Conservation (phyloP, 2,329 filamentous ascomycete genomes). For the Fusarium cicatricum region DNA sequence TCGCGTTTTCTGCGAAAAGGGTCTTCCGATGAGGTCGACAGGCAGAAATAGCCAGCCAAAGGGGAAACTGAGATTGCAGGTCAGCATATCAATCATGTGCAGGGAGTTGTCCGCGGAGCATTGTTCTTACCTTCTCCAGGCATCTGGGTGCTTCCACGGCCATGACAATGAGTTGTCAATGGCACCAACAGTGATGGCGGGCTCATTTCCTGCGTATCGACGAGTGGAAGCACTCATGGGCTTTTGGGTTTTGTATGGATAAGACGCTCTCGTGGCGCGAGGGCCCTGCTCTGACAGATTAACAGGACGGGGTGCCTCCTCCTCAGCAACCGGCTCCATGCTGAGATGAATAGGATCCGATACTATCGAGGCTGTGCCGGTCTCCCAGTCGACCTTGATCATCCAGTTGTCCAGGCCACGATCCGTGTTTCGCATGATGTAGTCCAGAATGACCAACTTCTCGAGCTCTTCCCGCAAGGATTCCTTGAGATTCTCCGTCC, state of each 20-base stretch:
- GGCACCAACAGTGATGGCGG: conserved; percentile 81
- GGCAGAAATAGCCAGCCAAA: conserved; percentile 99
- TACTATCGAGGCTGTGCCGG: conserved; percentile 82
- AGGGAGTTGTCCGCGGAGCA: neutral
- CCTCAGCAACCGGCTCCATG: conserved; percentile 58
- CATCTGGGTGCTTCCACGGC: conserved; percentile 99
- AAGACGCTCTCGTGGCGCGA: conserved; percentile 55
- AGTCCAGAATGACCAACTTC: conserved; percentile 96
- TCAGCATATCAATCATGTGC: conserved; percentile 1
- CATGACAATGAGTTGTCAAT: conserved; percentile 98
- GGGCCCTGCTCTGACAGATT: conserved; percentile 55
- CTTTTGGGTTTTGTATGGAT: conserved; percentile 80
- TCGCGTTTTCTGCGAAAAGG: conserved; percentile 92
- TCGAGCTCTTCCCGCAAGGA: conserved; percentile 95
- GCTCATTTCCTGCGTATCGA: conserved; percentile 54
- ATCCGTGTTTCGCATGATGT: conserved; percentile 99
- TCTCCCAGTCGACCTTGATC: conserved; percentile 93
- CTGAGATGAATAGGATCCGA: conserved; percentile 79
- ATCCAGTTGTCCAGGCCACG: conserved; percentile 99
- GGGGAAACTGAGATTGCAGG: conserved; percentile 74
- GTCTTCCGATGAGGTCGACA: conserved; percentile 93
- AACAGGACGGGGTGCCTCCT: conserved; percentile 68
- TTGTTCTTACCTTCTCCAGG: conserved; percentile 66
- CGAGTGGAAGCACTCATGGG: conserved; percentile 80
- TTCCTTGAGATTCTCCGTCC: conserved; percentile 89